Evolutionary conservation across 495 filamentous ascomycete species (phyloP), one percentile per base, ranked within the genome.

Genomic region (Neurospora sp.): DNA sequence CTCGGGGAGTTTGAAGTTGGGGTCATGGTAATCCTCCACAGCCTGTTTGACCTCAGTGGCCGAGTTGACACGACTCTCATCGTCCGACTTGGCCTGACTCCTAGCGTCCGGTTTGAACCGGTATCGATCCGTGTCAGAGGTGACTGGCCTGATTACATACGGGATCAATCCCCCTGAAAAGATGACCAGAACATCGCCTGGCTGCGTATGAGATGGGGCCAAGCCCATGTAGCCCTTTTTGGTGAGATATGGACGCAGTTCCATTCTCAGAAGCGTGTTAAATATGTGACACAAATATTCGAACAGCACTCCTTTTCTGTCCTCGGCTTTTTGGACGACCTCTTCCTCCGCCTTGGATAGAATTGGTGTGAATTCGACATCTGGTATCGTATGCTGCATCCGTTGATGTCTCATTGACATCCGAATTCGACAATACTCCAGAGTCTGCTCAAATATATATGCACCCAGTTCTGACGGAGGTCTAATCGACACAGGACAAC

Each of bases 201-300:
- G 20, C 8, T 70, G 39, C 20, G 42, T 45, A 3, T 69, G 41
- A 10, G 10, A 4, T 10, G 75, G 75, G 8, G 72, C 75, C 70
- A 76, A 71, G n/a, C 75, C 75, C 35, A 72, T 5, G 8, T 74
- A 71, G 3, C 73, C 75, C 31, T 68, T 70, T 5, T 72, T 27
- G 3, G 75, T 74, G 27, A 74, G 45, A 8, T 70, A 76, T 14
- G 71, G 71, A 39, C 68, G 45, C 16, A 53, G n/a, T 10, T 20
- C 18, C 42, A 6, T 47, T 8, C 0, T 4, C 0, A 3, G 7
- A 45, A 20, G 42, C 18, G 16, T 44, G 18, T 8, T 0, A 20
- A 0, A 0, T 20, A 22, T n/a, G 8, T 10, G 44, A n/a, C 3
- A 4, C 4, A 27, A 0, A 27, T 53, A 53, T 2, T 6, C 0